Conservation (phyloP, 108 stramenopile genomes). For the Cylindrotheca closterium region DNA sequence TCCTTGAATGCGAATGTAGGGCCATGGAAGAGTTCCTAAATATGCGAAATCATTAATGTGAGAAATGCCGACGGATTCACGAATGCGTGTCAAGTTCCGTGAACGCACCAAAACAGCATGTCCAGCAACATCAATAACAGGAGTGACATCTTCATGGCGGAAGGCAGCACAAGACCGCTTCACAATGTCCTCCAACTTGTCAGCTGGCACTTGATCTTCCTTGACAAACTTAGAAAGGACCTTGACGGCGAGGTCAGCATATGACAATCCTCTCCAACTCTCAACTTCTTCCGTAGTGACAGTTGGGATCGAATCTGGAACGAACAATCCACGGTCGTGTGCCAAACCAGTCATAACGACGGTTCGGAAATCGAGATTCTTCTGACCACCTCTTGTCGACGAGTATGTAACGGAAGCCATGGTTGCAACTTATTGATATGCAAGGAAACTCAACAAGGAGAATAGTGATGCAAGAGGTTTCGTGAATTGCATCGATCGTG, state of each 20-base stretch:
- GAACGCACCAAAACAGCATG: constrained; percentile 79
- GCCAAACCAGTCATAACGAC: constrained; percentile 96
- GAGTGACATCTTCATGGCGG: constrained; percentile 89
- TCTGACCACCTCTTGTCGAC: constrained; percentile 91
- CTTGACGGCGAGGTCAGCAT: constrained; percentile 81
- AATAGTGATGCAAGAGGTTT: too few species aligned
- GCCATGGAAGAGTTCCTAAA: constrained; percentile 97
- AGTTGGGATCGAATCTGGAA: constrained; percentile 88
- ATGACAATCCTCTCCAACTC: constrained; percentile 73
- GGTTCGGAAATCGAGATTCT: constrained; percentile 81
- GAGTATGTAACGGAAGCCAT: constrained; percentile 85
- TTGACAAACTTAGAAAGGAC: constrained; percentile 93
- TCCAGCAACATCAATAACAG: constrained; percentile 76
- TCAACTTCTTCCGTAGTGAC: constrained; percentile 76
- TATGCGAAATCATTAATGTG: not conserved
- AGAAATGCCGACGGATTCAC: not conserved
- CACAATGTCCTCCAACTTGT: constrained; percentile 85
- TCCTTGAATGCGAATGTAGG: constrained; percentile 99
- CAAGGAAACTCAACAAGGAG: not conserved
- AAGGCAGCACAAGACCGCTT: constrained; percentile 87
- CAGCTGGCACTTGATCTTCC: constrained; percentile 87
- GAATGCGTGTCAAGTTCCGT: too few species aligned
- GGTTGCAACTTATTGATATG: not conserved
- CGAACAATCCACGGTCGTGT: constrained; percentile 94
- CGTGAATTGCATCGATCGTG: too few species aligned